phyloP scores from a whole-genome alignment of 495 filamentous ascomycete genomes.

The Penicillium samsonianum region DNA sequence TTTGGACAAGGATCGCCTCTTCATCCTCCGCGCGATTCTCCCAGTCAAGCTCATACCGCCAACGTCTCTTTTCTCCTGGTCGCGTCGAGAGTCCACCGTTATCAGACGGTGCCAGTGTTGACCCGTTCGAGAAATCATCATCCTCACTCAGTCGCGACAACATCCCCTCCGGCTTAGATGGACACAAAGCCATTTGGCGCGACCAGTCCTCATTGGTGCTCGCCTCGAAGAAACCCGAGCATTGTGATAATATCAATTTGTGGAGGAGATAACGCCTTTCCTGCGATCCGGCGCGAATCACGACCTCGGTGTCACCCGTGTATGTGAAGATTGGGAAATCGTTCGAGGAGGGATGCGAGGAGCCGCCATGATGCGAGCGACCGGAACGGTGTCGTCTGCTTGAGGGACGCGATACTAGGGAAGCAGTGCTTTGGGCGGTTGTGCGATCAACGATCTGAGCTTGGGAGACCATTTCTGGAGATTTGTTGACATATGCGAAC shows the following conservation, averaged over 20 bases:
- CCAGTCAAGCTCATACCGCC: conserved; percentile 86
- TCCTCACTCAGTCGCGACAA: conserved; percentile 61
- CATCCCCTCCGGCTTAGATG: conserved; percentile 36
- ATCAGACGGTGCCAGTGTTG: conserved; percentile 45
- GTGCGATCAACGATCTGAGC: conserved; percentile 61
- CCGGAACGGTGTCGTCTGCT: conserved; percentile 67
- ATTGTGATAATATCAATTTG: conserved; percentile 78
- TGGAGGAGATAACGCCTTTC: conserved; percentile 86
- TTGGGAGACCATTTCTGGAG: conserved; percentile 67
- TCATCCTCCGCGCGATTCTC: conserved; percentile 71
- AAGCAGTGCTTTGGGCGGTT: conserved; percentile 54
- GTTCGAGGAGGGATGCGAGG: conserved; percentile 71
- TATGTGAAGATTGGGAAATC: conserved; percentile 91
- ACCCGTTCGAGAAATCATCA: conserved; percentile 46
- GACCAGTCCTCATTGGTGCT: conserved; percentile 88
- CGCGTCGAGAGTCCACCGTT: conserved; percentile 31
- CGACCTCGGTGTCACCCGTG: conserved; percentile 87
- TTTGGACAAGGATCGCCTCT: conserved; percentile 86
- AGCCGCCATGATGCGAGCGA: conserved; percentile 79
- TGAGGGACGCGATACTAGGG: conserved; percentile 59
- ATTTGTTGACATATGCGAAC: conserved; percentile 1
- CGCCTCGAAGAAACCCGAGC: conserved; percentile 90
- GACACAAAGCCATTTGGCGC: conserved; percentile 36
- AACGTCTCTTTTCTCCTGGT: conserved; percentile 58
- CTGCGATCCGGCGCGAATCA: conserved; percentile 68